These are phyloP conservation scores for Stellera chamaejasme DNA, from an alignment of 345 rosid genomes.

Conservation along the genomic window DNA sequence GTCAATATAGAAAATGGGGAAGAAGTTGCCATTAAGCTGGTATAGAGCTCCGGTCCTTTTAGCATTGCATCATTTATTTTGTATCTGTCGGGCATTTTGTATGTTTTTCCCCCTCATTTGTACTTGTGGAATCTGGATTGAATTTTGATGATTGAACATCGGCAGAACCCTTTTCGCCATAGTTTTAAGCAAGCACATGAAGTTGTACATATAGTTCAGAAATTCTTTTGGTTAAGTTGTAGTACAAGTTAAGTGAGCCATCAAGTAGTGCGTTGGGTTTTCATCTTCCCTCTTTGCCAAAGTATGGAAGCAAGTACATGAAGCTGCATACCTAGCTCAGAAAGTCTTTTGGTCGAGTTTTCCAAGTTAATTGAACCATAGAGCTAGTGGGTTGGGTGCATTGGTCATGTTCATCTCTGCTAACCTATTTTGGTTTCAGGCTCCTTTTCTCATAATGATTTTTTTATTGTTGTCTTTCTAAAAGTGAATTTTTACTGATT, in stretches of 20 bases:
- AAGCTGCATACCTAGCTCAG: neutral
- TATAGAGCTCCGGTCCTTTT: constrained; percentile 13
- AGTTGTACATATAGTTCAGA: neutral
- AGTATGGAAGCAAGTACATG: neutral
- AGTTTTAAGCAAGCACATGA: neutral
- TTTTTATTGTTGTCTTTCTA: neutral
- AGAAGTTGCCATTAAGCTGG: constrained; percentile 92
- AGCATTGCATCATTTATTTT: neutral
- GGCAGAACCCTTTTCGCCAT: too few species aligned
- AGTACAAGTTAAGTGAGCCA: neutral
- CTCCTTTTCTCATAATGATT: neutral
- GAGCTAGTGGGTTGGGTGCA: neutral
- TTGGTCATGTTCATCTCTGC: neutral
- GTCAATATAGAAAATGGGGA: constrained; percentile 77
- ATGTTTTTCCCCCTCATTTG: neutral
- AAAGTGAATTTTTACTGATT: neutral
- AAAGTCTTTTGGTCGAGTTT: neutral
- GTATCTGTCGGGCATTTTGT: neutral
- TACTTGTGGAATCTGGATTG: neutral
- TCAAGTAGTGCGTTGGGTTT: neutral
- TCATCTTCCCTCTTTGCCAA: too few species aligned
- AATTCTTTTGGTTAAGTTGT: neutral
- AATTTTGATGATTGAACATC: neutral
- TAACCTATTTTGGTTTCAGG: too few species aligned
- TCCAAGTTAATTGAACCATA: constrained; percentile 1